Base-by-base conservation (phyloP, 495 filamentous ascomycete species). In the Physcia stellaris region DNA sequence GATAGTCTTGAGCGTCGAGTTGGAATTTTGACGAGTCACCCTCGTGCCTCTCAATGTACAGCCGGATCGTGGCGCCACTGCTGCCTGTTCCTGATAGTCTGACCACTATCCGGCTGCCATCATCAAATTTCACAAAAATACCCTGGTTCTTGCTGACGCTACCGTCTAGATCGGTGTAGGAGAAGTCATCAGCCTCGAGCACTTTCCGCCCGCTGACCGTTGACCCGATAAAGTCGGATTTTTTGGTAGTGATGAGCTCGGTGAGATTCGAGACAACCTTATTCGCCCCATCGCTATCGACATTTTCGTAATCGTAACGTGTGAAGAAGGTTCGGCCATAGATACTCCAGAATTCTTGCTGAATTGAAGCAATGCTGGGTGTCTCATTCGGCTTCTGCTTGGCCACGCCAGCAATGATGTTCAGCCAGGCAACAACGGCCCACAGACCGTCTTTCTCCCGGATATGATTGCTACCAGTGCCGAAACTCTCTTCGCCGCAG, bases 281-380 rank as follows among this genome's bases (percentile, higher is more conserved):
- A 64, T 82, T 83, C 21, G 92, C 92, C 35, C 83, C 87, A 2
- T 84, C 83, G 41, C 75, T 79, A 59, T 92, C 83, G 43, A 93
- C 86, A 42, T 88, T 76, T 63, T 98, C 90, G 63, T 90, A 98
- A 62, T 98, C 90, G 61, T 94, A 96, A 32, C 90, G 85, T 20
- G 90, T 98, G 73, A 98, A 98, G 72, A 95, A 98, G 15, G 88
- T 94, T 29, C 90, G 83, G 47, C 90, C 90, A 55, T 98, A 98
- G 40, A 74, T 86, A 46, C 78, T 71, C 90, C 90, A 98, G 76
- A 98, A 96, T 48, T 94, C 88, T 43, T 82, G 73, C 68, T 96
- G 90, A 61, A 98, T 94, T 51, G 80, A 80, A 44, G 78, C 79
- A 55, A 98, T 98, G 64, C 82, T 92, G 27, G 92, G 90, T 4